Conservation (phyloP, 148 eudicot species). For the Diospyros kaki region DNA sequence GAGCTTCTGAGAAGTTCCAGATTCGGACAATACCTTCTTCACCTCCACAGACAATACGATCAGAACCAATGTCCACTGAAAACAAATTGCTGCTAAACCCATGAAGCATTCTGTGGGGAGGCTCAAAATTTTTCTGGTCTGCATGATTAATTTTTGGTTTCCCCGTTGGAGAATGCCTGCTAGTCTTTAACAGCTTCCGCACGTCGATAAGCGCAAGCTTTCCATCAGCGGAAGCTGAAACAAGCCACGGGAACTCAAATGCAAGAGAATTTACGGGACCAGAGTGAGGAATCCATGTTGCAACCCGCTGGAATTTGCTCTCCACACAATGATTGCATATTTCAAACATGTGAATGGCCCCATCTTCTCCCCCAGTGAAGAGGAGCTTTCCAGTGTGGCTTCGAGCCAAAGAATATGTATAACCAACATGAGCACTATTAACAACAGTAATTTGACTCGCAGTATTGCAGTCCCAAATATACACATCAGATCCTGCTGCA, state of each 20-base stretch:
- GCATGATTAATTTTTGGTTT: slow-evolving; percentile 16
- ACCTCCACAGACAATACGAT: slow-evolving; percentile 87
- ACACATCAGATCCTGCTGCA: slow-evolving; percentile 75
- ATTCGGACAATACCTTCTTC: slow-evolving; percentile 78
- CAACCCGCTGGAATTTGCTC: slow-evolving; percentile 38
- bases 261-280: slow-evolving; percentile 81
- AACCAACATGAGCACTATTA: slow-evolving; percentile 60
- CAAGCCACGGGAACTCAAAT: slow-evolving; percentile 98
- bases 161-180: slow-evolving; percentile 28
- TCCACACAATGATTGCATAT: slow-evolving; percentile 26
- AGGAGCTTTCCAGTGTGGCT: slow-evolving; percentile 91
- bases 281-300: slow-evolving; percentile 82
- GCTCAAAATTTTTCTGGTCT: slow-evolving; percentile 42
- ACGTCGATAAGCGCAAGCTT: slow-evolving; percentile 81
- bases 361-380: slow-evolving; percentile 95
- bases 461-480: slow-evolving; percentile 64
- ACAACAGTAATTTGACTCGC: slow-evolving; percentile 38
- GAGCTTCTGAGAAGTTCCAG: slow-evolving; percentile 91
- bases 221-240: slow-evolving; percentile 88
- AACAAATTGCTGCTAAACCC: slow-evolving; percentile 71
- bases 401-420: slow-evolving; percentile 57
- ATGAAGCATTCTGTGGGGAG: slow-evolving; percentile 94
- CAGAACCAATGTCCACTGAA: slow-evolving; percentile 72
- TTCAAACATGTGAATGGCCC: slow-evolving; percentile 85
- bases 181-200: slow-evolving; percentile 64